Conservation (phyloP, 1,139 yeast species). For the Kurtzmaniella quercitrusa region DNA sequence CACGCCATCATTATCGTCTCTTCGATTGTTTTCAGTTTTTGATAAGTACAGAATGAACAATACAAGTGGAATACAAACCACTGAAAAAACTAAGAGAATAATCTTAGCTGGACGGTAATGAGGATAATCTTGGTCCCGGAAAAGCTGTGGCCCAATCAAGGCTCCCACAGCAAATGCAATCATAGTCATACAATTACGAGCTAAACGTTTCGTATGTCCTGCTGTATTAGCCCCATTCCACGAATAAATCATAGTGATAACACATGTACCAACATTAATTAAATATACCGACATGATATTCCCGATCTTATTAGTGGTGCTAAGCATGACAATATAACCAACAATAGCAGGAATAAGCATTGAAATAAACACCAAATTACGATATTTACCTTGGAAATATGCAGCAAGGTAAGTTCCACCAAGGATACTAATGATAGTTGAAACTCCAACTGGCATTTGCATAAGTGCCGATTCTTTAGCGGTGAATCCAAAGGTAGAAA, state of each 20-base stretch:
- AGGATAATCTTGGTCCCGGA: conserved; percentile 24
- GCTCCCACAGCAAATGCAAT: conserved; percentile 33
- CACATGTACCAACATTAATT: conserved; percentile 33
- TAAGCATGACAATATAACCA: conserved; percentile 33
- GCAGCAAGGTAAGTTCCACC: conserved; percentile 27
- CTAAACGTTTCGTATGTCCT: conserved; percentile 31
- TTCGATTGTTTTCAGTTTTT: conserved; percentile 21
- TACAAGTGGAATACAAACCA: conserved; percentile 29
- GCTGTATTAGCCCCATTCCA: conserved; percentile 36
- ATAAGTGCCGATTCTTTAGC: conserved; percentile 31
- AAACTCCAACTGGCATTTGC: conserved; percentile 38
- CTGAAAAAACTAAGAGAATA: conserved; percentile 28
- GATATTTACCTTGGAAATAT: conserved; percentile 11
- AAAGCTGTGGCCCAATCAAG: conserved; percentile 39
- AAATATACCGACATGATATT: conserved; percentile 35
- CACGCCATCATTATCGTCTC: conserved; percentile 15
- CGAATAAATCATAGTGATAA: conserved; percentile 30
- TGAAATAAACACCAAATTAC: conserved; percentile 23
- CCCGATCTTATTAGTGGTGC: conserved; percentile 22
- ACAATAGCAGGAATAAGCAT: conserved; percentile 34
- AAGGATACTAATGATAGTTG: conserved; percentile 31
- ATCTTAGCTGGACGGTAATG: conserved; percentile 35
- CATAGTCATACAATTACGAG: conserved; percentile 29
- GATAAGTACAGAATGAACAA: conserved; percentile 23
- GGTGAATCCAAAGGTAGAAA: conserved; percentile 33